Conservation (phyloP, 2,329 filamentous ascomycete species). For the Trichocomaceae sp. region DNA sequence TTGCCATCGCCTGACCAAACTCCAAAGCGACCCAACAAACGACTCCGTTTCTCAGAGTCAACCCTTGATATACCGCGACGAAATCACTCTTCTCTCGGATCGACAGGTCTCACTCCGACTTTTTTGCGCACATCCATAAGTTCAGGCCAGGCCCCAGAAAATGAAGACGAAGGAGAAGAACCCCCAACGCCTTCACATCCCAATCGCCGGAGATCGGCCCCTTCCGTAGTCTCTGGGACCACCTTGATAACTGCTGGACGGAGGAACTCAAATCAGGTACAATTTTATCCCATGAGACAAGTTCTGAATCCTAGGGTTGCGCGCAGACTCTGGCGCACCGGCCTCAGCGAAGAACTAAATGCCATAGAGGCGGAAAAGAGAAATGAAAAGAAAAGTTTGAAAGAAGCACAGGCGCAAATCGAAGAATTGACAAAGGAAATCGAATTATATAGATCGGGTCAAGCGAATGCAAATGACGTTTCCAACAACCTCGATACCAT, state of each 20-base stretch:
- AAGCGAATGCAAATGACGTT: conserved; percentile 18
- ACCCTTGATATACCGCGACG: conserved; percentile 23
- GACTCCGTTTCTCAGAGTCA: conserved; percentile 42
- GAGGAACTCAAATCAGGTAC: conserved; percentile 26
- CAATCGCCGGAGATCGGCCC: conserved; percentile 30
- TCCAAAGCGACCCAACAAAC: conserved; percentile 33
- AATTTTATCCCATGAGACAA: conserved; percentile 41
- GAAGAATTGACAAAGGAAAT: conserved; percentile 22
- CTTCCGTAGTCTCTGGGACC: conserved; percentile 20
- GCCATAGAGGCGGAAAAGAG: conserved; percentile 37
- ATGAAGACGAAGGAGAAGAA: conserved; percentile 16
- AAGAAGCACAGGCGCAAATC: conserved; percentile 24
- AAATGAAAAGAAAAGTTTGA: conserved; percentile 18
- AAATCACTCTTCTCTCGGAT: conserved; percentile 13
- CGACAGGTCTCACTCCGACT: conserved; percentile 42
- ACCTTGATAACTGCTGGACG: conserved; percentile 17
- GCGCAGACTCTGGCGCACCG: conserved; percentile 39
- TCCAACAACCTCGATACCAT: conserved; percentile 21
- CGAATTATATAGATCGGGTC: conserved; percentile 17
- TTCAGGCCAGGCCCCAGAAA: conserved; percentile 22
- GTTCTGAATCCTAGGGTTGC: conserved; percentile 38
- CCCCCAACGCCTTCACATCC: conserved; percentile 24
- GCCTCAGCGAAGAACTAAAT: conserved; percentile 44
- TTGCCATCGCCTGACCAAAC: conserved; percentile 15
- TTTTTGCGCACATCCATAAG: conserved; percentile 32